A percentile compares a stretch with the other conserved stretches of the same genome.
Evolutionary conservation across 139 green algal species (phyloP).

Genomic region (Chlorella vulgaris): DNA sequence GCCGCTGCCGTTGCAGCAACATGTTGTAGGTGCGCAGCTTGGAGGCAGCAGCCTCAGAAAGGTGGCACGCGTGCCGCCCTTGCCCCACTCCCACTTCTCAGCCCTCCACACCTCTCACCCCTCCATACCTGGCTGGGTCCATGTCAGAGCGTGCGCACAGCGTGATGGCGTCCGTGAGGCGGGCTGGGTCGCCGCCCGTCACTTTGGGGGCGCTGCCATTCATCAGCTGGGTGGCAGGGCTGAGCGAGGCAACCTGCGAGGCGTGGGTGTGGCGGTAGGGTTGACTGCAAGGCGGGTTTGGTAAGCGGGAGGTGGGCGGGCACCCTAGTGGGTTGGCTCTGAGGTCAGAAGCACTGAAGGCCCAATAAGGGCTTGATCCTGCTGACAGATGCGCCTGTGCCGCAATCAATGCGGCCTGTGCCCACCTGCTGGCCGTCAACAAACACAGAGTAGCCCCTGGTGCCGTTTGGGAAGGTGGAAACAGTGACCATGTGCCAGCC

Average conservation of each 20-base stretch:
- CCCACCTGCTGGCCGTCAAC: slow-evolving; percentile 51
- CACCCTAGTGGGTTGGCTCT: too few species aligned
- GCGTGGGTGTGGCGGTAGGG: too few species aligned
- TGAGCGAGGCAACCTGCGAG: neutral
- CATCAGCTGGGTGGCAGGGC: neutral
- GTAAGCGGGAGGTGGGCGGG: too few species aligned
- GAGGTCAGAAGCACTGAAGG: too few species aligned
- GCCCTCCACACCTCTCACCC: neutral
- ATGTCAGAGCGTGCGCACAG: slow-evolving; percentile 46
- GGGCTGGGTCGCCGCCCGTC: slow-evolving; percentile 29
- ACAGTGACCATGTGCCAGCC: slow-evolving; percentile 78
- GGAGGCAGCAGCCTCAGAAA: too few species aligned
- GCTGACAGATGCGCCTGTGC: neutral
- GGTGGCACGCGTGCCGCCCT: too few species aligned
- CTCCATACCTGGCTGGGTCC: slow-evolving; percentile 7
- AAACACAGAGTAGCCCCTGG: slow-evolving; percentile 51
- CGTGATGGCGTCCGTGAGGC: slow-evolving; percentile 25
- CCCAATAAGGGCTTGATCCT: too few species aligned
- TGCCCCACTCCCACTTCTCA: neutral
- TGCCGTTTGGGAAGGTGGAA: slow-evolving; percentile 42
- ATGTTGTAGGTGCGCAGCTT: too few species aligned
- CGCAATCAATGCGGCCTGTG: too few species aligned
- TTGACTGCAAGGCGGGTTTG: too few species aligned
- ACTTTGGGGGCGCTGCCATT: neutral
- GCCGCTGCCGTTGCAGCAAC: too few species aligned